Evolutionary conservation across 176 grass and related monocot species (phyloP).

Genomic region (Lolium rigidum): DNA sequence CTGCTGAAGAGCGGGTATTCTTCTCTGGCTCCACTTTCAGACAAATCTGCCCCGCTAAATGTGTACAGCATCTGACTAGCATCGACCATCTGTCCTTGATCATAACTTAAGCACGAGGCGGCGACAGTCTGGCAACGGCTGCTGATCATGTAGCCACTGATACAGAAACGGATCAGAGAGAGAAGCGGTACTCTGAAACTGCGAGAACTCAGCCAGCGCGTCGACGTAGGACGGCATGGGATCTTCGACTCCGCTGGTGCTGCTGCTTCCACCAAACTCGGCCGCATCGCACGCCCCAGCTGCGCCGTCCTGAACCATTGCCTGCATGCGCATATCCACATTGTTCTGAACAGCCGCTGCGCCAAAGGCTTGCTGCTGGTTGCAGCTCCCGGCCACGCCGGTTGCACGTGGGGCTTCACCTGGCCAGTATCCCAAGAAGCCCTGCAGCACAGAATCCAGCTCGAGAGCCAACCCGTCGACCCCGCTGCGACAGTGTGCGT

Average conservation of each 20-base stretch:
- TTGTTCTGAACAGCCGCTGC: constrained; percentile 15
- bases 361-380: constrained; percentile 23
- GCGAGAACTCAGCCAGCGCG: constrained; percentile 36
- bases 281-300: not conserved
- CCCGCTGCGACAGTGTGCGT: not conserved
- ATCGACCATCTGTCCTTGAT: constrained; percentile 34
- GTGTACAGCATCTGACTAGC: not conserved
- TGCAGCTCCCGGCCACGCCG: not conserved
- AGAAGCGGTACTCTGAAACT: constrained; percentile 40
- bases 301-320: constrained; percentile 11
- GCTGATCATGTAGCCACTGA: constrained; percentile 46
- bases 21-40: not conserved
- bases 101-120: not conserved
- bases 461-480: not conserved
- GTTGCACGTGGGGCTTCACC: not conserved
- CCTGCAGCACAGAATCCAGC: constrained; percentile 35
- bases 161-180: constrained; percentile 50
- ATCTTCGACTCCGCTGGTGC: constrained; percentile 50
- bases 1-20: not conserved
- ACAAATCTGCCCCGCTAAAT: not conserved
- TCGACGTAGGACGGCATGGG: constrained; percentile 58
- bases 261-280: constrained; percentile 46
- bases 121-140: constrained; percentile 6
- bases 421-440: constrained; percentile 40
- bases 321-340: constrained; percentile 26